phyloP scores from a whole-genome alignment of 768 basidiomycete species.

The Pleurotus pulmonarius region DNA sequence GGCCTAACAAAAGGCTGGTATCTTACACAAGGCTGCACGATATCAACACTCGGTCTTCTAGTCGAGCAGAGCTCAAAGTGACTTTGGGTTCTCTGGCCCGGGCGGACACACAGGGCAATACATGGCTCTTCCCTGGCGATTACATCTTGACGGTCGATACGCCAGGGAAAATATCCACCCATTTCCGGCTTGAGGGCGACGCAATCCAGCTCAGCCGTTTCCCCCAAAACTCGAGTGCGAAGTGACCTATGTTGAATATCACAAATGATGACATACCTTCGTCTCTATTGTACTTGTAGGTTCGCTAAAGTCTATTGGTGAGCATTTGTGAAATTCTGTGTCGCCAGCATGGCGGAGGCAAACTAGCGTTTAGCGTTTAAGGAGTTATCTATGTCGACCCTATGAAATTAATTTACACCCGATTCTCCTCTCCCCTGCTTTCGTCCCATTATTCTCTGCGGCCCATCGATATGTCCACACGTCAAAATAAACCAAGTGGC shows the following conservation, averaged over 20 bases:
- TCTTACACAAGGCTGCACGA: conserved; percentile 39
- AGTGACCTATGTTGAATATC: not conserved
- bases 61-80: conserved; percentile 32
- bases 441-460: too few species aligned
- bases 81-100: conserved; percentile 48
- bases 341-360: too few species aligned
- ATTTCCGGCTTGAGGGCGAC: conserved; percentile 40
- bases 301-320: too few species aligned
- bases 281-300: too few species aligned
- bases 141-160: conserved; percentile 44
- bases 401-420: too few species aligned
- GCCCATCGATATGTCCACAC: too few species aligned
- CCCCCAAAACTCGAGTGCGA: conserved; percentile 26
- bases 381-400: too few species aligned
- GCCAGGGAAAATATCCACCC: conserved; percentile 29
- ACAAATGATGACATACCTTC: too few species aligned
- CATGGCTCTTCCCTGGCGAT: conserved; percentile 41
- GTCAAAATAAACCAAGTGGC: too few species aligned
- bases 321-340: too few species aligned
- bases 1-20: conserved; percentile 49
- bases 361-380: too few species aligned
- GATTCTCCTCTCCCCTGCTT: too few species aligned
- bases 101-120: conserved; percentile 40
- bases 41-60: conserved; percentile 20
- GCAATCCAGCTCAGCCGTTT: conserved; percentile 36